Evolutionary conservation across 1,284 basidiomycete genomes (phyloP).

Genomic region (Puccinia polysora): DNA sequence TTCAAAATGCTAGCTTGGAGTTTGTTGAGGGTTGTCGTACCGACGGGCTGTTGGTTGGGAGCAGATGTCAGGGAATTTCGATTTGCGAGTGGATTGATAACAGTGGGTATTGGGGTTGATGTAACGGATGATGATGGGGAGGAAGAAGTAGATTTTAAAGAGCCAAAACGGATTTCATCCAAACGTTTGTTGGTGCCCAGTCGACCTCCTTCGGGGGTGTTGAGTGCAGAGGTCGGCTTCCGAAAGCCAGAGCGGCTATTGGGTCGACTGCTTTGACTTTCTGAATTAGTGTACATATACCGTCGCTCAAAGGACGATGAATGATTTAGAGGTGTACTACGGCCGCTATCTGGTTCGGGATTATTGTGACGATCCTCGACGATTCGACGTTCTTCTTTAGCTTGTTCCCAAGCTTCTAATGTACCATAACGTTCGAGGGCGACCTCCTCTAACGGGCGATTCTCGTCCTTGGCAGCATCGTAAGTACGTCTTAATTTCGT

Average conservation of each 20-base stretch:
- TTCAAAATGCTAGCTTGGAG: slow-evolving; percentile 87
- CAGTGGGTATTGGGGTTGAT: slow-evolving; percentile 75
- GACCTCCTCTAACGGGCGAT: slow-evolving; percentile 57
- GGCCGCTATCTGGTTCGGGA: slow-evolving; percentile 55
- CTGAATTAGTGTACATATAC: slow-evolving; percentile 35
- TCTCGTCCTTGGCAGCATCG: slow-evolving; percentile 35
- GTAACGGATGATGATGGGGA: slow-evolving; percentile 44
- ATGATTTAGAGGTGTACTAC: slow-evolving; percentile 44
- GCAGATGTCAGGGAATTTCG: slow-evolving; percentile 14
- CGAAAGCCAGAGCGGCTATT: slow-evolving; percentile 73
- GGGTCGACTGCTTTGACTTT: slow-evolving; percentile 50
- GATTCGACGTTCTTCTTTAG: slow-evolving; percentile 73
- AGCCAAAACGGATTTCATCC: neutral
- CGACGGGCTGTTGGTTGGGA: slow-evolving; percentile 47
- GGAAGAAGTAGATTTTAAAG: slow-evolving; percentile 4
- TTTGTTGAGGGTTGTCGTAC: slow-evolving; percentile 70
- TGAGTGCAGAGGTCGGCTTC: slow-evolving; percentile 62
- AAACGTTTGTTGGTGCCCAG: slow-evolving; percentile 7
- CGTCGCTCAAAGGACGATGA: slow-evolving; percentile 25
- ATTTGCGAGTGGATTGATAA: slow-evolving; percentile 65
- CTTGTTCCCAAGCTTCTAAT: slow-evolving; percentile 78
- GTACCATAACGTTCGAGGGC: slow-evolving; percentile 82
- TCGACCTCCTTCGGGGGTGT: slow-evolving; percentile 31
- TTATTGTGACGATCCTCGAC: slow-evolving; percentile 68
- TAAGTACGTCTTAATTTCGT: slow-evolving; percentile 37